A percentile compares a stretch with the other conserved stretches of the same genome.
phyloP scores from a whole-genome alignment of 257 asterid species.

The Solanum sitiens region DNA sequence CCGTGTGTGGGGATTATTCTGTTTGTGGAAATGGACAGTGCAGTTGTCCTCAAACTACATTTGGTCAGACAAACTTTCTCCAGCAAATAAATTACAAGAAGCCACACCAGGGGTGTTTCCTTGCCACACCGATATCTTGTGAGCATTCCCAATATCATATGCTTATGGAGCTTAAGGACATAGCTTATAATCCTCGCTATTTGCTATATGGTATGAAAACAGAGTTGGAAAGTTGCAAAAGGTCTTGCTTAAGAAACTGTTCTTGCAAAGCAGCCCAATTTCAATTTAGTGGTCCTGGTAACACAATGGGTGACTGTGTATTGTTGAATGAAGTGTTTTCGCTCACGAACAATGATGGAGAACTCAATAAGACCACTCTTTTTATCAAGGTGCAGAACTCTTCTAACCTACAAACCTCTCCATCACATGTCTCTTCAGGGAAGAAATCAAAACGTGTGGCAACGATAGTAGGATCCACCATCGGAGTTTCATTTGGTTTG shows the following conservation, averaged over 20 bases:
- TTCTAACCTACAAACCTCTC: background rate
- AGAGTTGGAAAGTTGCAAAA: constrained; percentile 4
- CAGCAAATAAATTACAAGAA: background rate
- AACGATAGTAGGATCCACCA: background rate
- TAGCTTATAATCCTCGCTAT: background rate
- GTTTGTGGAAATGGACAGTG: constrained; percentile 6
- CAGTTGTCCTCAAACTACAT: background rate
- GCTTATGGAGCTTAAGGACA: constrained; percentile 3
- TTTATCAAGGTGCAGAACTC: constrained; percentile 5
- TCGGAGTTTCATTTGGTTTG: background rate
- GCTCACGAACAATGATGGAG: background rate
- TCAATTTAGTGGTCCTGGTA: background rate
- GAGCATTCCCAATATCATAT: background rate
- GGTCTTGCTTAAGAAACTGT: constrained; percentile 4
- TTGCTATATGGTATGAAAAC: background rate
- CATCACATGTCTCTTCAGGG: background rate
- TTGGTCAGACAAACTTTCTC: background rate
- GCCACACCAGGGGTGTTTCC: constrained; percentile 4
- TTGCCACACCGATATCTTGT: constrained; percentile 1
- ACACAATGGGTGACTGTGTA: background rate
- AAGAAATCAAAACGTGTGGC: background rate
- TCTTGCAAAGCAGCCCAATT: constrained; percentile 13
- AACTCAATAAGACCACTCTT: background rate
- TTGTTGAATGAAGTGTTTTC: constrained; percentile 5
- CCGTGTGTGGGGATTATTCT: constrained; percentile 5